phyloP scores from a whole-genome alignment of 2,329 filamentous ascomycete species.

The Fusarium sp. region DNA sequence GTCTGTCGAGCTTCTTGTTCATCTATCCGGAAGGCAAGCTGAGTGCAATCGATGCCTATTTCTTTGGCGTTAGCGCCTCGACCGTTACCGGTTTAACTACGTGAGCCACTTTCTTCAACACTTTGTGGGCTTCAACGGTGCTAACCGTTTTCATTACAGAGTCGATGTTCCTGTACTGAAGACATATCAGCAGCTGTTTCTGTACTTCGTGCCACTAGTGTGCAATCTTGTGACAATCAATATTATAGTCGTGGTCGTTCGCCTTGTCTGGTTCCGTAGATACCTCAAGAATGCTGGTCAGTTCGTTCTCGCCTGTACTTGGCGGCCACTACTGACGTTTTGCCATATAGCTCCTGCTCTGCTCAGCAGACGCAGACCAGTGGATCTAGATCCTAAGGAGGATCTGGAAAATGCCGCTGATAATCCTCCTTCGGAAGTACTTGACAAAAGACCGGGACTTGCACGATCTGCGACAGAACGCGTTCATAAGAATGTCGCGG shows the following conservation, averaged over 20 bases:
- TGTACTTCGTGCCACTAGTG: constrained; percentile 60
- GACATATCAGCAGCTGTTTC: constrained; percentile 60
- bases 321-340: background rate
- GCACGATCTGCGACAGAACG: constrained; percentile 15
- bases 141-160: constrained; percentile 43
- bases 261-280: constrained; percentile 60
- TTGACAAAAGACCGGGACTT: constrained; percentile 1
- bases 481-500: background rate
- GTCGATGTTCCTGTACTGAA: constrained; percentile 59
- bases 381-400: constrained; percentile 2
- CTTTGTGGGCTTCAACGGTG: background rate
- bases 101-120: constrained; percentile 43
- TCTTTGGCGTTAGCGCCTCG: constrained; percentile 59
- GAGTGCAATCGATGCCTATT: constrained; percentile 57
- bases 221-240: constrained; percentile 61
- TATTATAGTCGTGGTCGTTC: constrained; percentile 57
- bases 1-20: constrained; percentile 32
- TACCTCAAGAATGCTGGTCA: constrained; percentile 52
- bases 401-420: constrained; percentile 14
- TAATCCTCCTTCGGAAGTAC: background rate
- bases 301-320: constrained; percentile 1
- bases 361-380: constrained; percentile 6
- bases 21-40: constrained; percentile 39
- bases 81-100: constrained; percentile 63
- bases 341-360: constrained; percentile 22